Percentiles rank a stretch among this genome's conserved stretches.
These are phyloP conservation scores for Penicillium canescens DNA, from an alignment of 495 filamentous ascomycete species.

Conservation along the genomic window DNA sequence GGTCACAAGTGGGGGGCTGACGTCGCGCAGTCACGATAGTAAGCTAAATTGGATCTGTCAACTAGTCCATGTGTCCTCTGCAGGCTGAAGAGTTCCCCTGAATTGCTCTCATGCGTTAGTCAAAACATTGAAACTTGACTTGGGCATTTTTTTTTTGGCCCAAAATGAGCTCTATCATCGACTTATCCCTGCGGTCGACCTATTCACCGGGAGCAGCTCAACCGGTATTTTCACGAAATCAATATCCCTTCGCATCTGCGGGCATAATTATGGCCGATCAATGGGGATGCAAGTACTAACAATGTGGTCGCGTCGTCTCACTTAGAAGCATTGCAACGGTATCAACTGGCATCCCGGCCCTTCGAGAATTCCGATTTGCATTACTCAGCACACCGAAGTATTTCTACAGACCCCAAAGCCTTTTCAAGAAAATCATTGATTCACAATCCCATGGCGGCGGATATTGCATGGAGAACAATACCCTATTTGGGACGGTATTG, in stretches of 20 bases:
- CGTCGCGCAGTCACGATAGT: too few relatives aligned
- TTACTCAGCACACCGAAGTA: constrained; percentile 35
- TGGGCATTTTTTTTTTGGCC: too few relatives aligned
- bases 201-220: constrained; percentile 14
- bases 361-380: constrained; percentile 63
- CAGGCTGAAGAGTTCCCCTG: too few relatives aligned
- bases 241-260: constrained; percentile 11
- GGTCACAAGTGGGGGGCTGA: too few relatives aligned
- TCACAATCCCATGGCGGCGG: constrained; percentile 54
- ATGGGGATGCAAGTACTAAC: background rate
- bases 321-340: constrained; percentile 15
- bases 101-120: too few relatives aligned
- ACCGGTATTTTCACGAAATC: constrained; percentile 20
- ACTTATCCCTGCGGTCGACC: constrained; percentile 11
- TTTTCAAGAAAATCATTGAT: constrained; percentile 60
- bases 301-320: constrained; percentile 9
- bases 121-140: too few relatives aligned
- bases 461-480: constrained; percentile 72
- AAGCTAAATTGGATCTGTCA: too few relatives aligned
- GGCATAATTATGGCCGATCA: background rate
- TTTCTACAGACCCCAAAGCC: too few relatives aligned
- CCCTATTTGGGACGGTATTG: constrained; percentile 60
- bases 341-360: constrained; percentile 58
- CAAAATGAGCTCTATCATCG: constrained; percentile 7
- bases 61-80: too few relatives aligned